Conservation (phyloP, 2,329 filamentous ascomycete species). For the Penicillium sp. region DNA sequence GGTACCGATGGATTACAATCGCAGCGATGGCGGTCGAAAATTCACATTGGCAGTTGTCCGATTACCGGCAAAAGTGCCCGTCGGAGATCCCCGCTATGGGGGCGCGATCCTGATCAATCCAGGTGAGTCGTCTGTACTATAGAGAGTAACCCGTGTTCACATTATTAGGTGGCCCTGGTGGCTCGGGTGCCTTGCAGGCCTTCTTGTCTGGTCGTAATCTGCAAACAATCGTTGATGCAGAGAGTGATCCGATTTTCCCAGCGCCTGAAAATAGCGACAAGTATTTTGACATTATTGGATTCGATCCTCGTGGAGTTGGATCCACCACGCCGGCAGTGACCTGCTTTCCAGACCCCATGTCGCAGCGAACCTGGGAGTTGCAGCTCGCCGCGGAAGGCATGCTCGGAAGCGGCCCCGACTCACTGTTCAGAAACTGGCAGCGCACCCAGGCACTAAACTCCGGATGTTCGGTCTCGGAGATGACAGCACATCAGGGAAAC, state of each 20-base stretch:
- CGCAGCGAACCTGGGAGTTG: conserved; percentile 32
- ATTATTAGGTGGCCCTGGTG: conserved; percentile 41
- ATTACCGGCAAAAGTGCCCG: conserved; percentile 41
- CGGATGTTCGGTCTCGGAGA: conserved; percentile 28
- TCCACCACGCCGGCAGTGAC: conserved; percentile 38
- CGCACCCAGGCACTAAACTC: conserved; percentile 29
- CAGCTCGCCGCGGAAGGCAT: conserved; percentile 35
- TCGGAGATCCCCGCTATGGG: conserved; percentile 43
- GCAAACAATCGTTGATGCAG: conserved; percentile 38
- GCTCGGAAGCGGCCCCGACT: conserved; percentile 28
- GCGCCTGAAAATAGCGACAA: conserved; percentile 8
- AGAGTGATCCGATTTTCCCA: conserved; percentile 15
- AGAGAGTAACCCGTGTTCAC: background rate
- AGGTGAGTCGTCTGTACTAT: conserved; percentile 19
- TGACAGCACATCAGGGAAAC: conserved; percentile 9
- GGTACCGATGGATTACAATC: conserved; percentile 47
- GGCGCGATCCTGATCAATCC: conserved; percentile 48
- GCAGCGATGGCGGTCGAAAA: conserved; percentile 28
- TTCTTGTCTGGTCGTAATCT: conserved; percentile 31
- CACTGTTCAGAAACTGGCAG: conserved; percentile 33
- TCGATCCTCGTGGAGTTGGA: conserved; percentile 44
- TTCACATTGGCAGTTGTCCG: conserved; percentile 46
- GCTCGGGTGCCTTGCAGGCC: conserved; percentile 38
- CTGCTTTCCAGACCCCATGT: conserved; percentile 36
- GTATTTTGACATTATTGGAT: conserved; percentile 43